Evolutionary conservation across 768 basidiomycete genomes (phyloP).

Genomic region (Amanita exitialis): DNA sequence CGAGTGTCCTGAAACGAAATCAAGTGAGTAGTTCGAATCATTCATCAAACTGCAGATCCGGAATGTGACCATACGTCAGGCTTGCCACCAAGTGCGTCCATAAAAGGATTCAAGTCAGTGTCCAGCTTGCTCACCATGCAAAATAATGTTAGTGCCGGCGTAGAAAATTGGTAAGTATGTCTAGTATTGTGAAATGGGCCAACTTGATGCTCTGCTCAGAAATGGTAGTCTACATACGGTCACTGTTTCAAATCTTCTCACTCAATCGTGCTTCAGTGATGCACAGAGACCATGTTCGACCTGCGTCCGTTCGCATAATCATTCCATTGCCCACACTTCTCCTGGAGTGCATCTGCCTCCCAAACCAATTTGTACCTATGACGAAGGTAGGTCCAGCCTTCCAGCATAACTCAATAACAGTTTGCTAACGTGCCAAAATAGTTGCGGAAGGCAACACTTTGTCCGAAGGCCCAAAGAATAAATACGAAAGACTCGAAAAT

Average conservation of each 20-base stretch:
- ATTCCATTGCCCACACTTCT: constrained; percentile 52
- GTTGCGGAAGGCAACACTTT: constrained; percentile 28
- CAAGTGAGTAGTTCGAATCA: constrained; percentile 25
- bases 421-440: constrained; percentile 14
- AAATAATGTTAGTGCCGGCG: constrained; percentile 45
- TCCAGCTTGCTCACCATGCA: constrained; percentile 11
- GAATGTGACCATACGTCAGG: constrained; percentile 19
- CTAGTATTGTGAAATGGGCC: background rate
- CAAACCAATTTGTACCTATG: constrained; percentile 66
- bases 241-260: background rate
- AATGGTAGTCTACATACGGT: constrained; percentile 37
- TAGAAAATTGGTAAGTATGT: constrained; percentile 54
- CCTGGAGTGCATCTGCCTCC: constrained; percentile 44
- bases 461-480: constrained; percentile 46
- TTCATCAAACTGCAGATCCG: background rate
- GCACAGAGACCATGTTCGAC: constrained; percentile 72
- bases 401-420: background rate
- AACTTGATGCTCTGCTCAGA: constrained; percentile 24
- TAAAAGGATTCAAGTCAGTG: background rate
- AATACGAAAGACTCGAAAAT: constrained; percentile 54
- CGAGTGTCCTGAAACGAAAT: constrained; percentile 43
- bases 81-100: constrained; percentile 41
- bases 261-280: constrained; percentile 34
- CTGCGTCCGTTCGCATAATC: constrained; percentile 65
- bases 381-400: constrained; percentile 40